Conservation (phyloP, 768 basidiomycete genomes). For the Lactarius sanguifluus region DNA sequence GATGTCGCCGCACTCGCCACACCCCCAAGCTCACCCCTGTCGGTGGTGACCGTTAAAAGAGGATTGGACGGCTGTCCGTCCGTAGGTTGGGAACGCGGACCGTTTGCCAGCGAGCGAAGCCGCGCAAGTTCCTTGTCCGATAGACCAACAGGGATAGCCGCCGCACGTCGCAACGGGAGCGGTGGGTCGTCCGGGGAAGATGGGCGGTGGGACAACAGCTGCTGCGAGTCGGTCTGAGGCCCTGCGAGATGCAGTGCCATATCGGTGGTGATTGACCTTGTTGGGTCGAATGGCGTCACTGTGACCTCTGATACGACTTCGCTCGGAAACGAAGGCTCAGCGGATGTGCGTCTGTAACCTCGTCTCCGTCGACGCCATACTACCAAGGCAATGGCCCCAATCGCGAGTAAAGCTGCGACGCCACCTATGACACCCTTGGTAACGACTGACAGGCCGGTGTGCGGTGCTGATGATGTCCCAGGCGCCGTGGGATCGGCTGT, state of each 20-base stretch:
- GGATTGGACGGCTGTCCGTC: neutral
- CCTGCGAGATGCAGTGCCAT: neutral
- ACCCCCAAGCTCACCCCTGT: no score
- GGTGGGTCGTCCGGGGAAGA: neutral
- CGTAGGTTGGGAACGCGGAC: neutral
- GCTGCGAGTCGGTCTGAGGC: neutral
- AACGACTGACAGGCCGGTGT: neutral
- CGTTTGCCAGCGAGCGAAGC: neutral
- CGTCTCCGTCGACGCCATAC: neutral
- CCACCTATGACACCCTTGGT: neutral
- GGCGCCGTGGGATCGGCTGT: no score
- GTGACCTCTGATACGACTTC: neutral
- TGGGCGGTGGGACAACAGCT: neutral
- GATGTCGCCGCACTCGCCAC: neutral
- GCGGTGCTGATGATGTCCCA: neutral
- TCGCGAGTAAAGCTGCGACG: neutral
- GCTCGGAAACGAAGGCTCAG: neutral
- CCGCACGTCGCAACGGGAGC: neutral
- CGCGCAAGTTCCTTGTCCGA: neutral
- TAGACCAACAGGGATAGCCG: neutral
- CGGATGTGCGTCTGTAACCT: neutral
- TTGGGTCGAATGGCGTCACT: neutral
- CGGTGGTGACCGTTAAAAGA: neutral
- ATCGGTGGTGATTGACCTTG: neutral
- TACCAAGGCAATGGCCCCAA: neutral